A percentile compares a stretch with the other conserved stretches of the same genome.
Evolutionary conservation across 169 alveolate genomes (phyloP).

Genomic region (Cytauxzoon felis): DNA sequence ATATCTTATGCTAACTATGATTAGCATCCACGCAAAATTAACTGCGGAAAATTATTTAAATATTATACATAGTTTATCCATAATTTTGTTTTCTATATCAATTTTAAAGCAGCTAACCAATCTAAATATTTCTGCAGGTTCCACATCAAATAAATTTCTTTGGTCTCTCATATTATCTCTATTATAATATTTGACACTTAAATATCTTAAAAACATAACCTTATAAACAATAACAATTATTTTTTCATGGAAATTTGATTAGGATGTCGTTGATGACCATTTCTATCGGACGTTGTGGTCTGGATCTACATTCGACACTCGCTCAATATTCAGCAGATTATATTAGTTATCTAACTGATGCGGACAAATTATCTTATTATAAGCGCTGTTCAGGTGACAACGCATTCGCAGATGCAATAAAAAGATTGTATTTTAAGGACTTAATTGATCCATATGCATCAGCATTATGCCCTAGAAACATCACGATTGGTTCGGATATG

Average conservation of each 20-base stretch:
- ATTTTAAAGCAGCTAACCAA: neutral
- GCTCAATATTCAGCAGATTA: slow-evolving; percentile 27
- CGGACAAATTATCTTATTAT: neutral
- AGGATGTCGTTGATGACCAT: slow-evolving; percentile 20
- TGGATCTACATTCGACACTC: slow-evolving; percentile 17
- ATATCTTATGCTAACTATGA: too few species aligned
- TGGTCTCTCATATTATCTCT: neutral
- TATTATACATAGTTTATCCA: too few species aligned
- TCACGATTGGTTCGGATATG: neutral
- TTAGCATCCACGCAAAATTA: too few species aligned
- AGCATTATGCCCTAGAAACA: slow-evolving; percentile 6
- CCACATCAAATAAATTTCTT: neutral
- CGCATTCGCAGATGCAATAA: neutral
- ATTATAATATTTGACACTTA: too few species aligned
- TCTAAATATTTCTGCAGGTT: neutral
- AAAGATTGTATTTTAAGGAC: neutral
- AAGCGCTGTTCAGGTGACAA: neutral
- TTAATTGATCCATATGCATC: neutral
- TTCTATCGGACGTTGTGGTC: slow-evolving; percentile 16
- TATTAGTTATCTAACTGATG: neutral
- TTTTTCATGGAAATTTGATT: neutral
- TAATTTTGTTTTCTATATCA: too few species aligned
- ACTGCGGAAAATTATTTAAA: too few species aligned
- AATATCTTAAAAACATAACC: too few species aligned
- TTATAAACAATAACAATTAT: too few species aligned